Evolutionary conservation across 2,329 filamentous ascomycete genomes (phyloP), one percentile per base, ranked within the genome.

Genomic region (Ustilaginoidea virens): DNA sequence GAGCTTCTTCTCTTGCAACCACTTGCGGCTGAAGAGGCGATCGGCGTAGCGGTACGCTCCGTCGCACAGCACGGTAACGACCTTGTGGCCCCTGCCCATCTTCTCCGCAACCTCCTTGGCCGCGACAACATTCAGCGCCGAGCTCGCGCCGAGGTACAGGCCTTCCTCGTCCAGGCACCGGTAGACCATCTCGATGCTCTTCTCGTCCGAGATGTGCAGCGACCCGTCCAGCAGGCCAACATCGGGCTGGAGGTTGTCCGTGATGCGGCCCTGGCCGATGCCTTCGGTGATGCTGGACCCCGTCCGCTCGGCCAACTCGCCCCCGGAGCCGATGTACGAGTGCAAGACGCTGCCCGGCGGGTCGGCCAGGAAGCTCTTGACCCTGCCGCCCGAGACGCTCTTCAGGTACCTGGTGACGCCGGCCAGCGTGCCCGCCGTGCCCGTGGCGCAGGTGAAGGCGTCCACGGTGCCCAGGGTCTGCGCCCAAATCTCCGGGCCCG

Each of bases 1-100:
- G 39, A 98, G 60, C 33, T 79, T 80, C 73, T 96, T 98, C 46
- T 75, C 72, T 51, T 74, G 66, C 41, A 98, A 58, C 90, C 90
- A 98, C 53, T 79, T 86, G 52, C 72, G 73, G 25, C 82, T 92
- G 59, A 98, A 98, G 36, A 98, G 53, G 20, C 90, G 67, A 39
- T 98, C 90, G 5, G 90, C 90, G 52, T 98, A 98, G 46, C 90
- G 64, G 51, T 98, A 96, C n/a, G 90, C 90, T 35, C 90, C 90
- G 50, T 98, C 90, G 47, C 83, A 93, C 25, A 98, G 67, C 33
- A 96, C 70, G 2, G 90, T 98, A 26, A 96, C 90, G 15, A 98
- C 80, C 0, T 81, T 94, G 52, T 87, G 72, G 7, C 87, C 86
- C 41, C 73, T 77, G 18, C 90, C 90, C 36, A 98, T 58, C 58